phyloP scores from a whole-genome alignment of 1,139 yeast genomes.

The Candida sp. region DNA sequence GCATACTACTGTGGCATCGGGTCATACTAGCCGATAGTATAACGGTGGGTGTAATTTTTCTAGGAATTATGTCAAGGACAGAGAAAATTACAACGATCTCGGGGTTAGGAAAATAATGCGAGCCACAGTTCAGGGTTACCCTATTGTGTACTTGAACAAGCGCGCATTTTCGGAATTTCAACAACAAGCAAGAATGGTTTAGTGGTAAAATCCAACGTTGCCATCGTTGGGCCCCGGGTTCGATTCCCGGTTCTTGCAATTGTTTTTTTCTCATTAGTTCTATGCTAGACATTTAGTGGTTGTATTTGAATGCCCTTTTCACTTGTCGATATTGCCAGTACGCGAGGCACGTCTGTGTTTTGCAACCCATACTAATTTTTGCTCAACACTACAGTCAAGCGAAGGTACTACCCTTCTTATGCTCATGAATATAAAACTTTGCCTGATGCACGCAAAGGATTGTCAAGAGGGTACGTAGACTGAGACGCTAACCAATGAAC shows the following conservation, averaged over 20 bases:
- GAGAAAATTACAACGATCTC: not conserved
- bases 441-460: no score
- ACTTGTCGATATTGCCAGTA: no score
- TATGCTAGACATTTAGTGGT: not conserved
- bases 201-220: constrained; percentile 2
- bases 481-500: no score
- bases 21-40: not conserved
- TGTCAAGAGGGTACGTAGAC: no score
- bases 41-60: not conserved
- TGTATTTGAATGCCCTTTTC: not conserved
- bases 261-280: not conserved
- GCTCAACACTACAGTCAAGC: no score
- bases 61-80: not conserved
- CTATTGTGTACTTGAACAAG: no score
- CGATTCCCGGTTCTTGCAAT: constrained; percentile 3
- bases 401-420: no score
- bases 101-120: not conserved
- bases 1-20: not conserved
- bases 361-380: no score
- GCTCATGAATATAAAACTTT: no score
- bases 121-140: not conserved
- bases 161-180: no score
- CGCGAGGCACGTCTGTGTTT: no score
- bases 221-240: not conserved
- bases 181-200: not conserved